A percentile compares a stretch with the other conserved stretches of the same genome.
Conservation (phyloP, 208 protist species). For the Acanthamoeba healyi region DNA sequence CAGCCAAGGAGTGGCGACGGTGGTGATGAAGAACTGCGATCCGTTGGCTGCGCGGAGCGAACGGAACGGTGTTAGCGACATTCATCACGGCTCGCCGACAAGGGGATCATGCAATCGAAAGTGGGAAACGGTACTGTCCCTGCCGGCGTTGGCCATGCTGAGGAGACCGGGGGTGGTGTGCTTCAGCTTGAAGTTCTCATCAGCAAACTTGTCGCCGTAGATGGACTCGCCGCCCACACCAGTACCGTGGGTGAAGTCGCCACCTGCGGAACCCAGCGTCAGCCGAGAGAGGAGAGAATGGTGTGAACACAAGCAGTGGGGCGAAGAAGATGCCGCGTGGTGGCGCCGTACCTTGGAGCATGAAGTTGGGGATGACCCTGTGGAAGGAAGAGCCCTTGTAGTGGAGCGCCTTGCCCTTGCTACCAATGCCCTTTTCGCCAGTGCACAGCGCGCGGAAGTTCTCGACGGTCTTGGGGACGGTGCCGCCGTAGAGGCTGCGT, state of each 20-base stretch:
- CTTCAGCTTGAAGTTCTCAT: constrained; percentile 98
- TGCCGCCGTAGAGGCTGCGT: constrained; percentile 81
- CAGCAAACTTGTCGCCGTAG: constrained; percentile 96
- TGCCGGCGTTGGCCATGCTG: constrained; percentile 94
- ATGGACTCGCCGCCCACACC: constrained; percentile 98
- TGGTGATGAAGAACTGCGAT: constrained; percentile 90
- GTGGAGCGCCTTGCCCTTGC: constrained; percentile 96
- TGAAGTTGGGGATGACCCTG: constrained; percentile 88
- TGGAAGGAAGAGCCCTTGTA: constrained; percentile 95
- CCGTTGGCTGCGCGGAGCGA: constrained; percentile 86
- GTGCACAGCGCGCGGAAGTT: constrained; percentile 92
- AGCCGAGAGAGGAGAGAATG: not conserved
- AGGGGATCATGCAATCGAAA: not conserved
- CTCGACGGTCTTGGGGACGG: constrained; percentile 86
- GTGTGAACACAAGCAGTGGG: not conserved
- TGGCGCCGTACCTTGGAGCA: constrained; percentile 92
- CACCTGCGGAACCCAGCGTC: constrained; percentile 87
- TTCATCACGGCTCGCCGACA: too few relatives aligned
- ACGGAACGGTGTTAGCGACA: too few relatives aligned
- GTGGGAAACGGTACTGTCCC: not conserved
- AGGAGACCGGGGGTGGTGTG: constrained; percentile 93
- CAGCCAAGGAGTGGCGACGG: constrained; percentile 75
- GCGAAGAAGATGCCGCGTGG: not conserved
- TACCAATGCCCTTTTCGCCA: constrained; percentile 93
- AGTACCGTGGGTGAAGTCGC: constrained; percentile 97